Evolutionary conservation across 2,329 filamentous ascomycete species (phyloP), one percentile per base, ranked within the genome.

Genomic region (Balansia obtecta): DNA sequence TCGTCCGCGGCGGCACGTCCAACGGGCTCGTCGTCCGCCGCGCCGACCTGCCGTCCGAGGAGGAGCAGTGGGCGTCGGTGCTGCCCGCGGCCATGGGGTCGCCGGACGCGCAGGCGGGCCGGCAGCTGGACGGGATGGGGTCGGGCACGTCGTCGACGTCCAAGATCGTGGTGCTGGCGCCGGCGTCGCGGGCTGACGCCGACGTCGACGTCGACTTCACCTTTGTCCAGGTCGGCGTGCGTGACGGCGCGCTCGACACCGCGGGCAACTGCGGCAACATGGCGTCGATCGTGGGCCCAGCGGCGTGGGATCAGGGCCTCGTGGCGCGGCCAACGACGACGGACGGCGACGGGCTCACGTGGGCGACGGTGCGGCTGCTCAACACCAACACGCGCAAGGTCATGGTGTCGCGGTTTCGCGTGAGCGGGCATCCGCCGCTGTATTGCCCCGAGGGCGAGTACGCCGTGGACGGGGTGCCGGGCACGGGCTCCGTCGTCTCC

Each of bases 221-320:
- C 0, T 88, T 88, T 60, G 77, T 83, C 1, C 79, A 82, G 39
- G 69, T 88, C 7, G 83, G 83, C 2, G 75, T 88, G 49, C 75
- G 75, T 48, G 73, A 82, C 56, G 68, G 69, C 4, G 65, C 69
- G 33, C 71, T 88, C 2, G 84, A 88, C 58, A 75, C 79, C 58
- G 79, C 80, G 0, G 80, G 83, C 22, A 88, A 87, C 57, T 88
- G 84, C 60, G 85, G 85, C n/a, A 88, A 88, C 61, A 84, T 88
- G 81, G 79, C 72, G 6, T 73, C 76, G 40, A 74, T 79, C 0
- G 74, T 88, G 44, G 85, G 83, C 0, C 83, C 85, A 0, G 57
- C 59, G 42, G 60, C 60, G 2, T 65, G 63, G 60, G 65, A 68
- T 46, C 54, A 57, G 52, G 63, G 62, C 11, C 49, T 67, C 50